Conservation (phyloP, 164 flowering plant species). For the Amborella trichopoda region DNA sequence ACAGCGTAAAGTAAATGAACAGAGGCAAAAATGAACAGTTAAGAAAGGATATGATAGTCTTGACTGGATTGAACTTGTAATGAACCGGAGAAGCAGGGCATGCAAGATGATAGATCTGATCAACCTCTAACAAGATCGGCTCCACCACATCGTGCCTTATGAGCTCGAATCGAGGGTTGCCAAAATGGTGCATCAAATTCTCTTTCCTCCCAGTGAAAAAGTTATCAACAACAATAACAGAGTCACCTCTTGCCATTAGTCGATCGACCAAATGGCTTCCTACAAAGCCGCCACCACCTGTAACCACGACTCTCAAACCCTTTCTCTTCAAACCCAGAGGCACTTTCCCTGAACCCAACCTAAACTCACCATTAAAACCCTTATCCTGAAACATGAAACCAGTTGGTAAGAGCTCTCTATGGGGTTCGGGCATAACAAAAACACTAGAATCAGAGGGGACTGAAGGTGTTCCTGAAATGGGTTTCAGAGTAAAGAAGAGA, state of each 20-base stretch:
- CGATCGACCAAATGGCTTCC: slow-evolving; percentile 88
- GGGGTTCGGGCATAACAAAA: slow-evolving; percentile 5
- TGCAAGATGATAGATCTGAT: slow-evolving; percentile 91
- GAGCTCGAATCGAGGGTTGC: slow-evolving; percentile 79
- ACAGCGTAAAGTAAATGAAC: too few relatives aligned
- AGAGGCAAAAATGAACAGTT: background rate
- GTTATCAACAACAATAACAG: slow-evolving; percentile 86
- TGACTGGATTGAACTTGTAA: slow-evolving; percentile 92
- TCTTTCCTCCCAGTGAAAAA: slow-evolving; percentile 91
- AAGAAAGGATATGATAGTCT: slow-evolving; percentile 79
- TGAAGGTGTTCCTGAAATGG: slow-evolving; percentile 7
- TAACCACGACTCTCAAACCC: slow-evolving; percentile 70
- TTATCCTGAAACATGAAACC: background rate
- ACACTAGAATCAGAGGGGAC: slow-evolving; percentile 4
- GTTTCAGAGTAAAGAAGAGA: slow-evolving; percentile 24
- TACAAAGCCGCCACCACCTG: slow-evolving; percentile 94
- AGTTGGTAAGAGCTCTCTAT: slow-evolving; percentile 1
- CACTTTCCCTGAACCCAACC: slow-evolving; percentile 33
- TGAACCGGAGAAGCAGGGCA: slow-evolving; percentile 94
- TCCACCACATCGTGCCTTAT: slow-evolving; percentile 92
- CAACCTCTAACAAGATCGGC: slow-evolving; percentile 73
- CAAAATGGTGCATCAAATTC: slow-evolving; percentile 80
- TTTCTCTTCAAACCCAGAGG: slow-evolving; percentile 72
- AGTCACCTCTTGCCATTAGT: slow-evolving; percentile 68
- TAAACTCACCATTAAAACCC: background rate